Percentiles rank a stretch among this genome's conserved stretches.
phyloP scores from a whole-genome alignment of 768 basidiomycete species.

The Cystobasidium onofrii region DNA sequence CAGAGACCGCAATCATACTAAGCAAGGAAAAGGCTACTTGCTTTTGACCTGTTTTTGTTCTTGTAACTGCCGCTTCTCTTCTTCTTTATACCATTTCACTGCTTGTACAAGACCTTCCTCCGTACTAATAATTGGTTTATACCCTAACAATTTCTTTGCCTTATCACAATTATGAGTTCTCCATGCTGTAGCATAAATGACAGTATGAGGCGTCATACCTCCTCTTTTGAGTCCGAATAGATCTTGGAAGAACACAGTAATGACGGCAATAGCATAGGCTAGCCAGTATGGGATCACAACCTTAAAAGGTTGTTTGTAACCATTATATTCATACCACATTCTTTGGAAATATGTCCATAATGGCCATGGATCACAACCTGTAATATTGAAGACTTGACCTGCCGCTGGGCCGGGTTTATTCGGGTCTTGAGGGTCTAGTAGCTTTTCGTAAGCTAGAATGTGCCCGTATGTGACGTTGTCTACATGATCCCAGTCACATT shows the following conservation, averaged over 20 bases:
- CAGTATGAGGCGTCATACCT: constrained; percentile 75
- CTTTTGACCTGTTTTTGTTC: not conserved
- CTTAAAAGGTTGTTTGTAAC: constrained; percentile 36
- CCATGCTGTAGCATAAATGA: constrained; percentile 68
- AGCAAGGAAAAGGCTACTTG: not conserved
- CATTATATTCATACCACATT: constrained; percentile 62
- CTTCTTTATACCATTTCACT: constrained; percentile 47
- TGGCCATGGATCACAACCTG: constrained; percentile 87
- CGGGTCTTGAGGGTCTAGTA: constrained; percentile 47
- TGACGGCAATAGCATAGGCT: constrained; percentile 58
- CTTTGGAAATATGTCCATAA: constrained; percentile 88
- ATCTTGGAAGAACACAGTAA: constrained; percentile 67
- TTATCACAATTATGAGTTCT: constrained; percentile 92
- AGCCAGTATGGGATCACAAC: constrained; percentile 32
- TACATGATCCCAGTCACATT: constrained; percentile 95
- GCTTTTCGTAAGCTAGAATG: constrained; percentile 81
- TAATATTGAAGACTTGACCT: constrained; percentile 90
- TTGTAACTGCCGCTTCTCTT: not conserved
- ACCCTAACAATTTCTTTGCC: constrained; percentile 76
- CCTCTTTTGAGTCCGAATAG: constrained; percentile 64
- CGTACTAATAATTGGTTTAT: constrained; percentile 80
- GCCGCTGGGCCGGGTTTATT: constrained; percentile 59
- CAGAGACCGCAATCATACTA: no score
- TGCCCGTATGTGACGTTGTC: constrained; percentile 91
- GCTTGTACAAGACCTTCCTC: constrained; percentile 76